Evolutionary conservation across 495 filamentous ascomycete species (phyloP).

Genomic region (Oleoguttula mirabilis): DNA sequence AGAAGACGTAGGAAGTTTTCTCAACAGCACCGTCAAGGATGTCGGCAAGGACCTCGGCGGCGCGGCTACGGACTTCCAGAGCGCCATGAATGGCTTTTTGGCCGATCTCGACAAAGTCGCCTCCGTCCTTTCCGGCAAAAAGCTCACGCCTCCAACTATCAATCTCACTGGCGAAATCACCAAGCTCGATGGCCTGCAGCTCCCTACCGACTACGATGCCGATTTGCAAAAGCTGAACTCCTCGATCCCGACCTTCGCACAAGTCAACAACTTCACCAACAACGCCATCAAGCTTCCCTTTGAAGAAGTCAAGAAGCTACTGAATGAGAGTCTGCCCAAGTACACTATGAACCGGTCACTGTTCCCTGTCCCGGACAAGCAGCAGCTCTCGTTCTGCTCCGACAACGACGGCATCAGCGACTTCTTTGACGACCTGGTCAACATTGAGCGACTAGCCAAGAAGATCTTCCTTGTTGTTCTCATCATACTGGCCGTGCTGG

Average conservation of each 20-base stretch:
- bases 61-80: slow-evolving; percentile 44
- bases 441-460: slow-evolving; percentile 48
- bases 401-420: slow-evolving; percentile 69
- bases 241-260: slow-evolving; percentile 67
- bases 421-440: slow-evolving; percentile 65
- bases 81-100: slow-evolving; percentile 48
- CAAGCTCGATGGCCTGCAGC: slow-evolving; percentile 54
- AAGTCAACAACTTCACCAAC: slow-evolving; percentile 68
- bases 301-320: slow-evolving; percentile 52
- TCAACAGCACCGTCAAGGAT: slow-evolving; percentile 58
- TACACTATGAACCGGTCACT: slow-evolving; percentile 66
- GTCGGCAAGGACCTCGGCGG: slow-evolving; percentile 52
- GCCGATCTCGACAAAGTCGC: slow-evolving; percentile 35
- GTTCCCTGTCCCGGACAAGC: slow-evolving; percentile 70
- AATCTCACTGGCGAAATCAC: slow-evolving; percentile 48
- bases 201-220: slow-evolving; percentile 51
- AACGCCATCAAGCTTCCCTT: slow-evolving; percentile 65
- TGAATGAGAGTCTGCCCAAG: slow-evolving; percentile 51
- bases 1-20: slow-evolving; percentile 54
- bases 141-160: slow-evolving; percentile 37
- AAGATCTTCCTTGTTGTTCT: slow-evolving; percentile 65
- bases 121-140: slow-evolving; percentile 30
- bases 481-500: slow-evolving; percentile 54
- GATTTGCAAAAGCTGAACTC: slow-evolving; percentile 56
- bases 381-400: slow-evolving; percentile 76